Evolutionary conservation across 331 rosid genomes (phyloP), one percentile per base, ranked within the genome.

Genomic region (Arachis monticola): DNA sequence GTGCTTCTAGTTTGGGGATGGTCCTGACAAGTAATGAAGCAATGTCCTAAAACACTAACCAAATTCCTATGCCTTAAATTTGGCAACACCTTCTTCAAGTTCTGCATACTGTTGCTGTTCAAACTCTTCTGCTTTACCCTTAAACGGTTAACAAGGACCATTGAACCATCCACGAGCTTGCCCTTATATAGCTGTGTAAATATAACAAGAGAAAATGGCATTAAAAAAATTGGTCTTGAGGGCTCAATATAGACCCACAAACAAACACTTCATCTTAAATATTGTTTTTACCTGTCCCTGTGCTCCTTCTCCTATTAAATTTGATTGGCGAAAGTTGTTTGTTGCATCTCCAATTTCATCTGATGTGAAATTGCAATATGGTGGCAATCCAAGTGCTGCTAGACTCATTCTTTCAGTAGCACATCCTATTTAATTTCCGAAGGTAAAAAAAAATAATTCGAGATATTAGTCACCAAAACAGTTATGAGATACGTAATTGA

Each of bases 341-440:
- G 97, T 92, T 69, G 91, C 88, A 44, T 90, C 96, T 81, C 90
- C 96, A 64, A 94, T 88, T 83, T 94, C 97, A 72, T 92, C 91
- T 77, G 81, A 57, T 66, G 96, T 70, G 87, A 94, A 92, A 44
- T 66, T 83, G 10, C 67, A 82, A 80, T 92, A 86, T 12, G 93
- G 86, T 42, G 90, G 86, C 42, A 90, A 75, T 35, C 93, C 97
- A n/a, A 87, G 82, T 74, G 87, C 65, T 46, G 80, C 47, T 53
- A 78, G 58, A 73, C 88, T 84, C 86, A 55, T 52, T 72, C 82
- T 73, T 75, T 83, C 91, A 63, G 96, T 80, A 71, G 77, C 83
- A 73, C 70, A 82, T 64, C 92, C 96, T 22, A 22, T 22, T 22
- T 22, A 89, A 64, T 81, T 70, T 91, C 86, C 79, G 11, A 11